Conservation (phyloP, 2,329 filamentous ascomycete genomes). For the Cryphonectria naterciae region DNA sequence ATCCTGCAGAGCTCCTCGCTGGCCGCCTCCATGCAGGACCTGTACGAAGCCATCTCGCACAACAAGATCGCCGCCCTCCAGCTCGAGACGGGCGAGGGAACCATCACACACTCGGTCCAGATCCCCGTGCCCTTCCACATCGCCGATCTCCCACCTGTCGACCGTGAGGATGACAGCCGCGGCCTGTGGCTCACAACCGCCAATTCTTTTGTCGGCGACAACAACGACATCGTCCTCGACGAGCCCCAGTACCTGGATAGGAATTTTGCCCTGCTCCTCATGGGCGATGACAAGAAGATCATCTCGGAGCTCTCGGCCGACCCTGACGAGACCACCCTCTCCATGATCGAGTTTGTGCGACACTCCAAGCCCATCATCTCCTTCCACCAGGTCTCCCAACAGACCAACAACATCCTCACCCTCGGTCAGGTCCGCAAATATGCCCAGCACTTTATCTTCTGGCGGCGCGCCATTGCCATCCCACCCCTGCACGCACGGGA, state of each 20-base stretch:
- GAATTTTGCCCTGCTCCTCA: slow-evolving; percentile 83
- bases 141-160: slow-evolving; percentile 67
- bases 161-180: slow-evolving; percentile 69
- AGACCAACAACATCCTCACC: slow-evolving; percentile 67
- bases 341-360: slow-evolving; percentile 80
- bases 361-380: slow-evolving; percentile 72
- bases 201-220: slow-evolving; percentile 72
- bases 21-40: slow-evolving; percentile 78
- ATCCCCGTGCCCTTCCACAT: slow-evolving; percentile 71
- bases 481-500: slow-evolving; percentile 88
- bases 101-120: slow-evolving; percentile 65
- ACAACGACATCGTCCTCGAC: slow-evolving; percentile 63
- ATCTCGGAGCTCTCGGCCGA: slow-evolving; percentile 77
- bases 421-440: slow-evolving; percentile 83
- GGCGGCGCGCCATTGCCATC: slow-evolving; percentile 89
- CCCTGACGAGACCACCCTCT: slow-evolving; percentile 73
- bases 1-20: slow-evolving; percentile 75
- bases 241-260: slow-evolving; percentile 75
- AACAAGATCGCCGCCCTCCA: slow-evolving; percentile 86
- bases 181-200: slow-evolving; percentile 88
- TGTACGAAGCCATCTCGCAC: slow-evolving; percentile 79
- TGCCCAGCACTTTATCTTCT: slow-evolving; percentile 92
- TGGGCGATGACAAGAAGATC: slow-evolving; percentile 78
- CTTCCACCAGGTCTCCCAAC: slow-evolving; percentile 70
- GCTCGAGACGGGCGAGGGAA: slow-evolving; percentile 65